Conservation (phyloP, 768 basidiomycete species). For the Rhizopogon sp. region DNA sequence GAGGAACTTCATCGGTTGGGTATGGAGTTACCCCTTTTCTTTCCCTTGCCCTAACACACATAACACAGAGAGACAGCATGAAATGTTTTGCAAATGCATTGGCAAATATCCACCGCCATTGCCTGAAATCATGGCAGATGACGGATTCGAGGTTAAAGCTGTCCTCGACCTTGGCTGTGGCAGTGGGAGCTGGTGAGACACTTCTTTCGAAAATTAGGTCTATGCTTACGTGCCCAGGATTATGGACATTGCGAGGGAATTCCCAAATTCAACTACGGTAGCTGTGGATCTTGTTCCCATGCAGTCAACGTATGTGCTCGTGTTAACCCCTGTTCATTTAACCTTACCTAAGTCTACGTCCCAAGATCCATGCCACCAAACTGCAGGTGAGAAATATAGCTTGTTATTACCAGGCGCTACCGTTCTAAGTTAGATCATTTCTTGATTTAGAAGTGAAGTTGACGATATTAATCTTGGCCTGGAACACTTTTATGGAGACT, state of each 20-base stretch:
- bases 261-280: slow-evolving; percentile 61
- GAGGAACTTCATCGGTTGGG: slow-evolving; percentile 70
- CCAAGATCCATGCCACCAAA: slow-evolving; percentile 63
- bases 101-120: slow-evolving; percentile 65
- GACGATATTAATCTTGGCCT: slow-evolving; percentile 83
- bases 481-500: slow-evolving; percentile 76
- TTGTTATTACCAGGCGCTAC: neutral
- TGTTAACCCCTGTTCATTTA: slow-evolving; percentile 7
- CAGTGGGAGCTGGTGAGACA: slow-evolving; percentile 64
- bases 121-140: slow-evolving; percentile 53
- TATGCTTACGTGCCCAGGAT: slow-evolving; percentile 47
- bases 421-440: slow-evolving; percentile 3
- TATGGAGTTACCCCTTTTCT: slow-evolving; percentile 24
- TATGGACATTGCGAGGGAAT: slow-evolving; percentile 67
- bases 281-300: slow-evolving; percentile 81
- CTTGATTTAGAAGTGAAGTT: slow-evolving; percentile 59
- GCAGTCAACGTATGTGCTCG: slow-evolving; percentile 55
- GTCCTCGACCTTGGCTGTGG: slow-evolving; percentile 77
- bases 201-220: neutral
- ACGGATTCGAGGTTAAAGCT: slow-evolving; percentile 54
- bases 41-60: slow-evolving; percentile 7
- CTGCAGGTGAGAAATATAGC: slow-evolving; percentile 44
- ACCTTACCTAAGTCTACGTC: slow-evolving; percentile 9
- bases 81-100: slow-evolving; percentile 57
- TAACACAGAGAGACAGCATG: slow-evolving; percentile 58